A percentile compares a stretch with the other conserved stretches of the same genome.
phyloP scores from a whole-genome alignment of 2,329 filamentous ascomycete species.

The Diaporthe citri region DNA sequence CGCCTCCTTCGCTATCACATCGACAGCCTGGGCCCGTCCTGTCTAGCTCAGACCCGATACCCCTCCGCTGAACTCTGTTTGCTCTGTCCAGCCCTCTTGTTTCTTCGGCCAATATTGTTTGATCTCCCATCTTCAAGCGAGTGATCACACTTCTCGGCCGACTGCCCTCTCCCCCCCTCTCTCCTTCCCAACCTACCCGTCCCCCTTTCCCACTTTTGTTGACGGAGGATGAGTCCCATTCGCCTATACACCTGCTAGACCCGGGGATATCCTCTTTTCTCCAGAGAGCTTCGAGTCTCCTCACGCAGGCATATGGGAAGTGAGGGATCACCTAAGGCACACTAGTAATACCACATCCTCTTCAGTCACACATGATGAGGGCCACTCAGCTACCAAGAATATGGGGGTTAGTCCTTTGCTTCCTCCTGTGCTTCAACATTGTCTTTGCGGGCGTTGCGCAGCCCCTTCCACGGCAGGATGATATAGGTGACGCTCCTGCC shows the following conservation, averaged over 20 bases:
- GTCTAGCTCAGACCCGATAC: constrained; percentile 23
- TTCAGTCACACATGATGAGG: constrained; percentile 31
- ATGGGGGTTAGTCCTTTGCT: constrained; percentile 31
- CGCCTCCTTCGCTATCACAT: neutral
- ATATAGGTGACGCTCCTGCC: neutral
- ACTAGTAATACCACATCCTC: neutral
- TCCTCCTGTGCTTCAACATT: constrained; percentile 34
- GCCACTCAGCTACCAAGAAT: neutral
- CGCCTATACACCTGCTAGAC: neutral
- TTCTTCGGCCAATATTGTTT: constrained; percentile 29
- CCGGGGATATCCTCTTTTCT: neutral
- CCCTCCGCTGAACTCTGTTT: constrained; percentile 16
- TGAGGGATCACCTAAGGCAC: neutral
- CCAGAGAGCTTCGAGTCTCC: neutral
- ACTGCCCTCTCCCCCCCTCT: neutral
- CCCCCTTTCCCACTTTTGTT: constrained; percentile 17
- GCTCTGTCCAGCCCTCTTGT: constrained; percentile 6
- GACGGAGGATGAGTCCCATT: constrained; percentile 28
- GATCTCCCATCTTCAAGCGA: constrained; percentile 18
- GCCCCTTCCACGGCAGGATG: constrained; percentile 36
- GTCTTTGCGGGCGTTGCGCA: constrained; percentile 35
- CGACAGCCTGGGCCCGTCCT: neutral
- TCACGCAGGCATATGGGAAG: neutral
- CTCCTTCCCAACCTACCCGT: neutral
- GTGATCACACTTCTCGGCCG: constrained; percentile 14